phyloP scores from a whole-genome alignment of 352 stramenopile genomes.

The Aphanomyces astaci region DNA sequence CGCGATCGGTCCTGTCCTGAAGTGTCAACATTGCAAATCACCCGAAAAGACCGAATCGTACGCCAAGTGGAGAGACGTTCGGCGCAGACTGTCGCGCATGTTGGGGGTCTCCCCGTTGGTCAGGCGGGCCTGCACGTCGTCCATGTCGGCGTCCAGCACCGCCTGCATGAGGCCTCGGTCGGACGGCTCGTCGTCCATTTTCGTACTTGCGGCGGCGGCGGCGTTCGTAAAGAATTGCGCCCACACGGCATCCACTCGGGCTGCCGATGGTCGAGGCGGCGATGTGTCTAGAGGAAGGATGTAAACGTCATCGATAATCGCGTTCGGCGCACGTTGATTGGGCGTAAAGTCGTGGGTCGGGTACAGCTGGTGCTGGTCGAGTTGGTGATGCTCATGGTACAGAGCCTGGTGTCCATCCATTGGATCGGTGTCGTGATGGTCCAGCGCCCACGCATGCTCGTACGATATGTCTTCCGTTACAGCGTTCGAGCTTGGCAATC shows the following conservation, averaged over 20 bases:
- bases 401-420: background rate
- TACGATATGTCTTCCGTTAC: background rate
- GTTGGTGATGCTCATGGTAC: no score
- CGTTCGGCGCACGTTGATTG: background rate
- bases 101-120: conserved; percentile 47
- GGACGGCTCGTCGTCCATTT: background rate
- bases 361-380: background rate
- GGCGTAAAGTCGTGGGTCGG: background rate
- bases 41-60: conserved; percentile 26
- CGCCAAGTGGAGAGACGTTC: conserved; percentile 63
- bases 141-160: conserved; percentile 39
- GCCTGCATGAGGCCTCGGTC: conserved; percentile 37
- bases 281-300: background rate
- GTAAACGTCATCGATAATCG: background rate
- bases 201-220: conserved; percentile 16
- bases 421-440: background rate
- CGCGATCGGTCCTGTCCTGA: conserved; percentile 42
- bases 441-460: background rate
- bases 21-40: conserved; percentile 23
- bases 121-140: conserved; percentile 40
- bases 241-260: conserved; percentile 51
- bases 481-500: background rate
- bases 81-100: conserved; percentile 45
- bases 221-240: conserved; percentile 70
- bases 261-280: background rate